These are phyloP conservation scores for Komagataella pastoris DNA, from an alignment of 805 yeast species.

Conservation along the genomic window DNA sequence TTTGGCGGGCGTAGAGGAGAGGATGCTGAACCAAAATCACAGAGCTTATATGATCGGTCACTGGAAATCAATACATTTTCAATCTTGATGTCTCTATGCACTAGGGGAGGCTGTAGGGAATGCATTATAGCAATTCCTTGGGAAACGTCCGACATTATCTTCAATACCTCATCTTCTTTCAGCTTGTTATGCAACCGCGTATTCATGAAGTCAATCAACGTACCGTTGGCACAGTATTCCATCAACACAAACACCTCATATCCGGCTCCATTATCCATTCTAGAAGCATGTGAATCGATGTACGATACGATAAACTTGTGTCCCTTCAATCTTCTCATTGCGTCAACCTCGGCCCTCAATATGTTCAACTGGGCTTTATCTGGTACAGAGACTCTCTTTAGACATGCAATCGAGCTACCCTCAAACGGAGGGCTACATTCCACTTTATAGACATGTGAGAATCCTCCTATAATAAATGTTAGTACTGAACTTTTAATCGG, in stretches of 20 bases:
- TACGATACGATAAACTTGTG: conserved; percentile 74
- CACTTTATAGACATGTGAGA: conserved; percentile 88
- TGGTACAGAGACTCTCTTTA: conserved; percentile 93
- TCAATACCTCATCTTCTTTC: conserved; percentile 53
- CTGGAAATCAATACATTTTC: conserved; percentile 63
- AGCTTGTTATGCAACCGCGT: conserved; percentile 51
- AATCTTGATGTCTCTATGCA: conserved; percentile 73
- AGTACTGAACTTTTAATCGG: neutral
- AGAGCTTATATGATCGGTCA: conserved; percentile 47
- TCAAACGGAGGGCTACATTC: conserved; percentile 48
- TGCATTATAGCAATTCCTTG: conserved; percentile 74
- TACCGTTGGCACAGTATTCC: conserved; percentile 70
- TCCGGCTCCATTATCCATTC: conserved; percentile 36
- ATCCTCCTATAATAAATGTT: conserved; percentile 39
- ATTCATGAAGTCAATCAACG: conserved; percentile 72
- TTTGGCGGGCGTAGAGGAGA: conserved; percentile 50
- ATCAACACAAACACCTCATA: conserved; percentile 70
- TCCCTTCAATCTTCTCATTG: conserved; percentile 83
- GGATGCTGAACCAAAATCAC: conserved; percentile 78
- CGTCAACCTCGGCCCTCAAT: conserved; percentile 90
- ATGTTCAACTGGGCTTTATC: conserved; percentile 73
- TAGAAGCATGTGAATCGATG: conserved; percentile 89
- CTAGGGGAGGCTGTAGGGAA: conserved; percentile 52
- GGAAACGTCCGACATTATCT: conserved; percentile 56
- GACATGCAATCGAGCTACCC: conserved; percentile 52